A percentile compares a stretch with the other conserved stretches of the same genome.
Conservation (phyloP, 139 green algal genomes). For the Volvox reticuliferus region DNA sequence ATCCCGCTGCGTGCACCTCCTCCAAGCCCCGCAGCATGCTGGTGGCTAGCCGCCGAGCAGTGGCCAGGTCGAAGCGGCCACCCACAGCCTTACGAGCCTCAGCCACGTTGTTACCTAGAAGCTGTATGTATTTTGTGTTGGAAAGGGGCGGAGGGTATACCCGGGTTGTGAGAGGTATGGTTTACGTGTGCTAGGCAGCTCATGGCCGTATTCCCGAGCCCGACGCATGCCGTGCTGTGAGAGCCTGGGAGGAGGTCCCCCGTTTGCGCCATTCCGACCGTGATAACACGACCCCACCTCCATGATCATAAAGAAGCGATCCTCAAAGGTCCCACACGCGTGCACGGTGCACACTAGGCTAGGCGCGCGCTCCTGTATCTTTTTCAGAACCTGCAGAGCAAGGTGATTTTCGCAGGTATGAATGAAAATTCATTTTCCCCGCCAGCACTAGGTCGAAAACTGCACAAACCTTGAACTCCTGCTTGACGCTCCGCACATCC, state of each 20-base stretch:
- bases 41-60: slow-evolving; percentile 53
- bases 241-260: too few relatives aligned
- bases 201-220: too few relatives aligned
- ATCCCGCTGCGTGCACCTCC: slow-evolving; percentile 69
- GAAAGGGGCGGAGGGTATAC: neutral
- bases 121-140: slow-evolving; percentile 33
- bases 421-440: neutral
- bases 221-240: too few relatives aligned
- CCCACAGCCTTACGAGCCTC: slow-evolving; percentile 60
- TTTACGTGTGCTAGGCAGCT: too few relatives aligned
- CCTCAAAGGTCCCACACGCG: slow-evolving; percentile 59
- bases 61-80: slow-evolving; percentile 55
- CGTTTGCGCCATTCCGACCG: too few relatives aligned
- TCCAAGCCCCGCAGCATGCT: slow-evolving; percentile 74
- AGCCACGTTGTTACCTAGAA: slow-evolving; percentile 84
- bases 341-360: slow-evolving; percentile 57
- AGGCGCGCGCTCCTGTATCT: slow-evolving; percentile 52
- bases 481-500: slow-evolving; percentile 68
- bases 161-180: too few relatives aligned
- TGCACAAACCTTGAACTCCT: slow-evolving; percentile 62
- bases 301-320: slow-evolving; percentile 86
- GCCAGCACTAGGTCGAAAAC: neutral
- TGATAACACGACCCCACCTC: slow-evolving; percentile 56
- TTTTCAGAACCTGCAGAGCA: slow-evolving; percentile 55
- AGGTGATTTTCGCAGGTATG: neutral